Base-by-base conservation (phyloP, 2,329 filamentous ascomycete genomes). In the Colletotrichum musicola region DNA sequence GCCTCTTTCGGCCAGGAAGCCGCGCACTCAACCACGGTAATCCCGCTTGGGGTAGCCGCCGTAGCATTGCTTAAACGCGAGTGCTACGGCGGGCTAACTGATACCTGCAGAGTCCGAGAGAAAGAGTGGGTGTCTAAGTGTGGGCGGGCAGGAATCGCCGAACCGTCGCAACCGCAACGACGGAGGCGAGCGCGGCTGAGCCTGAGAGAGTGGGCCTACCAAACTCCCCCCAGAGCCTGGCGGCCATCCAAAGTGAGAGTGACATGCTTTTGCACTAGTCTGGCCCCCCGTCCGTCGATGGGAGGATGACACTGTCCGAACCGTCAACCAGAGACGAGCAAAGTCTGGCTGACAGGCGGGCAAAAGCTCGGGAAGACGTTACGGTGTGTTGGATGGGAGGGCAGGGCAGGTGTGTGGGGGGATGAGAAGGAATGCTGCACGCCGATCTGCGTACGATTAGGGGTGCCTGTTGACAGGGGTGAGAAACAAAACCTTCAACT, bases 381-480 rank as follows among this genome's bases (percentile, higher is more conserved):
- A 35, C 30, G 30, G 30, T 35, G 30, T 10, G 30, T 35, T 44
- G 20, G 22, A 25, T 20, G 42, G 55, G 9, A 42, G 22, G 55
- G 55, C 25, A n/a, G 55, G 10, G 18, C n/a, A 14, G 22, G 16
- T 53, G 58, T 61, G 58, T 25, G 22, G 22, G 30, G 47, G 6
- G 18, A 42, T 10, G n/a, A 22, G 30, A 35, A 40, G 50, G 58
- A 49, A 55, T 65, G 63, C 57, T 42, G 56, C 30, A 30, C 58
- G 64, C 49, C 64, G 64, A 67, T 67, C 58, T 16, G 58, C 51
- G 40, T 54, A 40, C 35, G 40, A 65, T 53, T 55, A n/a, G 50
- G 57, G 30, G 47, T 42, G 44, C 49, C 16, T 50, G 27, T 18
- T 14, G 35, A 27, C 57, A 56, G 59, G 64, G 64, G 59, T 4